phyloP scores from a whole-genome alignment of 2,329 filamentous ascomycete species.

The Cadophora luteo-olivacea region DNA sequence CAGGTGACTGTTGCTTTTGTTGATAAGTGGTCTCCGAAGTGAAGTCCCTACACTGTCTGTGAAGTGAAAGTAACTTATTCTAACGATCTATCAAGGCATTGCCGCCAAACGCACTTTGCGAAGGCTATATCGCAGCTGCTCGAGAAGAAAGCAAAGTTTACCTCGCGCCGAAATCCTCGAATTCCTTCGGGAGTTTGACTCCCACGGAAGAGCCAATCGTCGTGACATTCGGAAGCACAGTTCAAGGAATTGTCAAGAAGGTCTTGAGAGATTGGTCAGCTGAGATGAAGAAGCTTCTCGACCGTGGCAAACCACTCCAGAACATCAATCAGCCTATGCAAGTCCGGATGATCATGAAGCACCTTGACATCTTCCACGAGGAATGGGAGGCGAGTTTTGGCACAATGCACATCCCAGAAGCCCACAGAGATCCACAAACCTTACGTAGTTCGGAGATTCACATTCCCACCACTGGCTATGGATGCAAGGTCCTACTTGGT shows the following conservation, averaged over 20 bases:
- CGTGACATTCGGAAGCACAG: background rate
- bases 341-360: constrained; percentile 28
- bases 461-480: constrained; percentile 35
- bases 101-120: constrained; percentile 12
- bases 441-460: background rate
- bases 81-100: background rate
- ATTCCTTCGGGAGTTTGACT: background rate
- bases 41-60: too few species aligned
- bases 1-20: background rate
- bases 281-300: constrained; percentile 2
- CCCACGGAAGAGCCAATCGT: background rate
- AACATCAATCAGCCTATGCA: constrained; percentile 24
- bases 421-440: background rate
- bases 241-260: constrained; percentile 20
- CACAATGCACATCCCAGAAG: constrained; percentile 20
- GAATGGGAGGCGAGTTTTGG: constrained; percentile 32
- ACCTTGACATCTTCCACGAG: constrained; percentile 25
- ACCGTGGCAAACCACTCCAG: background rate
- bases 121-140: constrained; percentile 14
- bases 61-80: background rate
- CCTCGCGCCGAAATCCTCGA: background rate
- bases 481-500: constrained; percentile 35
- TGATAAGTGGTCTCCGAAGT: background rate
- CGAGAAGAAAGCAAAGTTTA: constrained; percentile 23
- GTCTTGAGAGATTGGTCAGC: constrained; percentile 18